These are phyloP conservation scores for Ogataea saltuana DNA, from an alignment of 805 yeast genomes.

Conservation along the genomic window DNA sequence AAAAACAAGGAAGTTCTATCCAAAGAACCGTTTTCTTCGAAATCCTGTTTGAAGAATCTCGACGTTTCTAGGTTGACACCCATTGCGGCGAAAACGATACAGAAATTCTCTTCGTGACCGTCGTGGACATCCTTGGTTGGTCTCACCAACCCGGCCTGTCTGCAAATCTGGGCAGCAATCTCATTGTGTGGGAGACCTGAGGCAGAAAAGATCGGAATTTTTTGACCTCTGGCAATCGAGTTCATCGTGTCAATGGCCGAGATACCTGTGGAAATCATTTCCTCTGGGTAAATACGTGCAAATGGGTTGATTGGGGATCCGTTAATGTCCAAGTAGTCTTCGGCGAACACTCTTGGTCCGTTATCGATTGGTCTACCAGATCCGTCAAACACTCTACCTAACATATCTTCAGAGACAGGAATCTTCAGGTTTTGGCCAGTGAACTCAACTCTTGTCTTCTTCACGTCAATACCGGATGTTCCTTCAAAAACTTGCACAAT, in stretches of 20 bases:
- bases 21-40: constrained; percentile 97
- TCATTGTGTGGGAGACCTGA: constrained; percentile 99
- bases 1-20: constrained; percentile 97
- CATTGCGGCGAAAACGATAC: constrained; percentile 99
- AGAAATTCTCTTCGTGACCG: constrained; percentile 99
- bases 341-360: constrained; percentile 98
- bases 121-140: constrained; percentile 99
- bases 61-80: constrained; percentile 99
- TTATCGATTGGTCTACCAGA: constrained; percentile 98
- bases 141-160: constrained; percentile 99
- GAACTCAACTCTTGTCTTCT: constrained; percentile 95
- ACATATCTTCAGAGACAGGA: constrained; percentile 93
- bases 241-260: constrained; percentile 99
- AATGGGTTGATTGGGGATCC: constrained; percentile 98
- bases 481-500: constrained; percentile 99
- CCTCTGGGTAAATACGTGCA: constrained; percentile 99
- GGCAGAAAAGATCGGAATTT: constrained; percentile 98
- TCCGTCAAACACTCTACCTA: constrained; percentile 98
- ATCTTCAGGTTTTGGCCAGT: constrained; percentile 93
- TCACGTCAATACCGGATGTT: constrained; percentile 97
- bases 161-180: constrained; percentile 99
- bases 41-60: constrained; percentile 97
- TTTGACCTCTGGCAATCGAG: constrained; percentile 99
- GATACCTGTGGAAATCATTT: constrained; percentile 98
- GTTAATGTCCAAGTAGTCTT: constrained; percentile 96